Evolutionary conservation across 2,329 filamentous ascomycete species (phyloP).

Genomic region (Fusarium pininemorale): DNA sequence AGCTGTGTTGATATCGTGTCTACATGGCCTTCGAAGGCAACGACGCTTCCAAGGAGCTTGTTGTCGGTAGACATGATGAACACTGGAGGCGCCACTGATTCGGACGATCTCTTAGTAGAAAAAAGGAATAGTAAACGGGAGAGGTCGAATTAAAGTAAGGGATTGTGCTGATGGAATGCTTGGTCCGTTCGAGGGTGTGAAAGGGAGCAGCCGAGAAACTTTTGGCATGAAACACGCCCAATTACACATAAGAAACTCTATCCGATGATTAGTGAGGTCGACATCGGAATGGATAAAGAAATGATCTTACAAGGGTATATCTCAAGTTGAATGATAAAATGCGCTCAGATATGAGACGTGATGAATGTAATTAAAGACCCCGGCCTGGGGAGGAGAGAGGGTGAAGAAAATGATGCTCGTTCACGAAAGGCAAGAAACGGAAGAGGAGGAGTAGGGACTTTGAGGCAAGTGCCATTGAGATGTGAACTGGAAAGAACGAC

Average conservation of each 20-base stretch:
- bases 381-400: constrained; percentile 8
- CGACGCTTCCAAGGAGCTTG: constrained; percentile 57
- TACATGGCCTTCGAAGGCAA: constrained; percentile 68
- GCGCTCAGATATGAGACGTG: constrained; percentile 1
- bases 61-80: constrained; percentile 40
- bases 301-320: constrained; percentile 20
- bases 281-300: constrained; percentile 16
- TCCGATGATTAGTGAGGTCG: constrained; percentile 3
- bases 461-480: constrained; percentile 16
- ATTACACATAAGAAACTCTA: constrained; percentile 8
- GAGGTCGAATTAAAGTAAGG: constrained; percentile 16
- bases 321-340: constrained; percentile 1
- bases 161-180: constrained; percentile 22
- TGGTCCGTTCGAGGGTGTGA: constrained; percentile 6
- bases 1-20: constrained; percentile 67
- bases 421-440: neutral
- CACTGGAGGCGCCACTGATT: constrained; percentile 23
- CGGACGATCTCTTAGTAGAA: constrained; percentile 11
- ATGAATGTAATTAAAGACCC: constrained; percentile 28
- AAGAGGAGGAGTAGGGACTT: neutral
- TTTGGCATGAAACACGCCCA: constrained; percentile 22
- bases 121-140: neutral
- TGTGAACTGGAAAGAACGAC: neutral
- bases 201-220: constrained; percentile 23
- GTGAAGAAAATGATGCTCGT: neutral